These are phyloP conservation scores for Fragaria nilgerrensis DNA, from an alignment of 306 rosid genomes.

Conservation along the genomic window DNA sequence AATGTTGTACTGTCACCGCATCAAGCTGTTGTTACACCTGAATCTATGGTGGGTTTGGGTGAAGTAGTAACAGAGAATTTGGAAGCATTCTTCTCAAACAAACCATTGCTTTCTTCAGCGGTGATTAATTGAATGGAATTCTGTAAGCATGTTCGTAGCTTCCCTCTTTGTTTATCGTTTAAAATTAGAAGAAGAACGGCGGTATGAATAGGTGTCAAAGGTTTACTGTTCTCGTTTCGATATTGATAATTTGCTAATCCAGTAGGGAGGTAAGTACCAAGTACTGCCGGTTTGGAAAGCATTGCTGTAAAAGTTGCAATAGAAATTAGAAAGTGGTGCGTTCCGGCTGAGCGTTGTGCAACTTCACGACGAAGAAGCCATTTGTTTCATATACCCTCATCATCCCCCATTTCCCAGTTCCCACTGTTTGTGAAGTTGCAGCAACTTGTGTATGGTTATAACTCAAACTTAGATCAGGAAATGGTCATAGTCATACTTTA, in stretches of 20 bases:
- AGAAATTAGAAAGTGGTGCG: background rate
- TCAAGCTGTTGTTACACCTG: constrained; percentile 1
- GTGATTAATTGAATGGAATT: constrained; percentile 1
- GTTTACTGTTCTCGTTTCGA: background rate
- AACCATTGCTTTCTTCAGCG: constrained; percentile 18
- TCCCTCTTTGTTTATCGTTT: too few relatives aligned
- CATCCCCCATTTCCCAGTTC: background rate
- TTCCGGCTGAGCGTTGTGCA: background rate
- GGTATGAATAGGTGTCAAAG: too few relatives aligned
- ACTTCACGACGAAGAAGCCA: background rate
- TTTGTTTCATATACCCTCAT: background rate
- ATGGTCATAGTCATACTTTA: background rate
- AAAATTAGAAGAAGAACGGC: too few relatives aligned
- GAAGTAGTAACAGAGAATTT: constrained; percentile 21
- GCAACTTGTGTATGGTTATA: background rate
- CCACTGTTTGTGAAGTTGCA: background rate
- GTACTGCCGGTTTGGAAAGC: background rate
- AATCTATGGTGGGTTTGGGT: constrained; percentile 12
- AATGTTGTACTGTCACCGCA: constrained; percentile 44
- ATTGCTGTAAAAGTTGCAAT: background rate
- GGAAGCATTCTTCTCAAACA: constrained; percentile 36
- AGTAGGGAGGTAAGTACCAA: background rate
- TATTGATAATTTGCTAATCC: background rate
- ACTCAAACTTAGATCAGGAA: background rate
- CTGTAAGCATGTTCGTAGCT: background rate